Evolutionary conservation across 768 basidiomycete species (phyloP).

Genomic region (Phaeotremella skinneri): DNA sequence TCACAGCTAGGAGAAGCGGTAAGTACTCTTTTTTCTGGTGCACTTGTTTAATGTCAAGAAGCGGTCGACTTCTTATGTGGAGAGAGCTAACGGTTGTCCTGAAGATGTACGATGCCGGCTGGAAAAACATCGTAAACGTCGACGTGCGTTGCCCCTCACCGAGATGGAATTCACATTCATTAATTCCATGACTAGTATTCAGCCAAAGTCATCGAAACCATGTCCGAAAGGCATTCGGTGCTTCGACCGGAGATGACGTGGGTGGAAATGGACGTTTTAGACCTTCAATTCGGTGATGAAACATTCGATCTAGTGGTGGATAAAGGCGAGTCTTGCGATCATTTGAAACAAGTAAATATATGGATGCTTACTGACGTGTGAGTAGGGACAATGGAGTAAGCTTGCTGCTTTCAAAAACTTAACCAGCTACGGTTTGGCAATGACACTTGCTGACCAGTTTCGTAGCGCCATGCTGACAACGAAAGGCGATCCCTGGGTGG

Average conservation of each 20-base stretch:
- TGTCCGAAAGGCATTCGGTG: constrained; percentile 42
- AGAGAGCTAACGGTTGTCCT: background rate
- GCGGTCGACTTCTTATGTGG: background rate
- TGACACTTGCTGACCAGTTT: constrained; percentile 8
- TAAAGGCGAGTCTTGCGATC: constrained; percentile 40
- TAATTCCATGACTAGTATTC: constrained; percentile 39
- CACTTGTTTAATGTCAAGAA: background rate
- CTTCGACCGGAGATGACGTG: constrained; percentile 47
- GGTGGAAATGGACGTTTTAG: constrained; percentile 52
- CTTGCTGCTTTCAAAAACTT: background rate
- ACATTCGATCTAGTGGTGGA: constrained; percentile 51
- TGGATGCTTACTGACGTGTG: background rate
- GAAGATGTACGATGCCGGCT: constrained; percentile 52
- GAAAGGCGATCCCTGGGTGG: constrained; percentile 52
- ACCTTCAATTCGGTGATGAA: constrained; percentile 46
- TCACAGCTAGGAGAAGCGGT: constrained; percentile 46
- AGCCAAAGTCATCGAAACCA: constrained; percentile 47
- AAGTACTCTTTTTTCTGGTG: constrained; percentile 9
- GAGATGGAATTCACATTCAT: background rate
- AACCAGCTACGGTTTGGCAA: constrained; percentile 49
- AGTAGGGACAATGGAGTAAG: constrained; percentile 11
- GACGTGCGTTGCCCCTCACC: constrained; percentile 38
- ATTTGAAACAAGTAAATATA: background rate
- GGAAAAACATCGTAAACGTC: constrained; percentile 50
- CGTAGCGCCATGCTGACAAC: constrained; percentile 50